Base-by-base conservation (phyloP, 2,329 filamentous ascomycete genomes). In the Pezicula neosporulosa region DNA sequence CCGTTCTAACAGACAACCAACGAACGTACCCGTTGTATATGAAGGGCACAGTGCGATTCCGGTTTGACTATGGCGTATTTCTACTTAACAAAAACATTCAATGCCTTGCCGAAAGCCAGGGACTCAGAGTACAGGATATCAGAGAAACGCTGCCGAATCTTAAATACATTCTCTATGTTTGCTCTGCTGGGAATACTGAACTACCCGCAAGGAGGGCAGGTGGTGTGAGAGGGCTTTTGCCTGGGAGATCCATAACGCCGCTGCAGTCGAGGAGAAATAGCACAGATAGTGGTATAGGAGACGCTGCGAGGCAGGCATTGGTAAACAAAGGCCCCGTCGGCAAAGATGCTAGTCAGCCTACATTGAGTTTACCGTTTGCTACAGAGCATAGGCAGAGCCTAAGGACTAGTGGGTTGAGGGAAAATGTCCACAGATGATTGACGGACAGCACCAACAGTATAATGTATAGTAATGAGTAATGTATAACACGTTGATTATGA, bases 21-120 rank as follows among this genome's bases (percentile, higher is more conserved):
- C 80, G 85, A 43, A 85, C 83, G 6, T 99, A 96, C 62, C 94
- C 94, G 0, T 78, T 99, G 0, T 92, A 92, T 68, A 70, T 88
- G 72, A n/a, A 79, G 57, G 78, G 81, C 64, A 80, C 82, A 2
- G 83, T 90, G 0, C 83, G 91, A 43, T 97, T 93, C 72, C 85
- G 93, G 2, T 97, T 97, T 68, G 93, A 97, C 62, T 99, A 97
- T 67, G 94, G 79, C 10, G 94, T 96, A 66, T 99, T 97, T 63
- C 74, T 97, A n/a, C 78, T 99, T 13, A 97, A 97, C 73, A 97
- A 97, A 70, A 77, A 97, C 64, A 92, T 99, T 50, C 92, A 97
- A 61, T 71, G 77, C 0, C 72, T 86, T 3, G 85, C 82, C 53
- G 72, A 75, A 3, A 75, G 77, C 1, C 85, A 91, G 58, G 87